Conservation (phyloP, 305 asterid species). For the Striga hermonthica region DNA sequence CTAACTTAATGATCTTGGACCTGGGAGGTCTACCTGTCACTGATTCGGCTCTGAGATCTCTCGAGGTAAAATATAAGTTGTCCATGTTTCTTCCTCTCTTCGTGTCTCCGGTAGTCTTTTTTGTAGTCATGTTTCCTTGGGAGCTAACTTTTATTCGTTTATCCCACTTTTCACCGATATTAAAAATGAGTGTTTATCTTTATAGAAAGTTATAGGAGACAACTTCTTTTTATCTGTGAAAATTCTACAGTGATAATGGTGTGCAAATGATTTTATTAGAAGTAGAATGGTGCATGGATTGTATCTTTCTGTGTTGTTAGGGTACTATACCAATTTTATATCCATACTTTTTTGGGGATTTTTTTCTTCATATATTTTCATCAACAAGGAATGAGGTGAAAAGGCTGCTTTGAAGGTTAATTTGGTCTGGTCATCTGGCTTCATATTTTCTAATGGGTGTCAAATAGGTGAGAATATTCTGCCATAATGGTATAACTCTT, state of each 20-base stretch:
- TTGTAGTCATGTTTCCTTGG: slow-evolving; percentile 20
- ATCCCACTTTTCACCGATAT: background rate
- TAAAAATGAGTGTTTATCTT: background rate
- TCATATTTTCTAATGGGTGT: slow-evolving; percentile 7
- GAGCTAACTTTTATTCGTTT: background rate
- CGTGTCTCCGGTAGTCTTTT: background rate
- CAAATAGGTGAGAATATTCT: slow-evolving; percentile 7
- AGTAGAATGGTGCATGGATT: slow-evolving; percentile 2
- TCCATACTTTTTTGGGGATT: background rate
- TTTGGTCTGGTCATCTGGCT: slow-evolving; percentile 1
- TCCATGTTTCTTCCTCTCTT: slow-evolving; percentile 17
- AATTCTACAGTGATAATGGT: slow-evolving; percentile 5
- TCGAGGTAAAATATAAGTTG: slow-evolving; percentile 50
- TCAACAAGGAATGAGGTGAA: background rate
- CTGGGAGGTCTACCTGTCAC: slow-evolving; percentile 84
- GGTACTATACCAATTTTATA: background rate
- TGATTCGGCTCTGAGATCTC: slow-evolving; percentile 65
- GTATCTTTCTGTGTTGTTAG: background rate
- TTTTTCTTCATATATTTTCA: background rate
- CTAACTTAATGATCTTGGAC: slow-evolving; percentile 60
- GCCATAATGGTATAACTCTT: slow-evolving; percentile 15
- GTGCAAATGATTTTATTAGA: slow-evolving; percentile 6
- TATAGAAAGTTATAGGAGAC: background rate
- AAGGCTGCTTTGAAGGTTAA: background rate
- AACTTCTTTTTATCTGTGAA: slow-evolving; percentile 1